These are phyloP conservation scores for Trametes elegans DNA, from an alignment of 768 basidiomycete species.

Conservation along the genomic window DNA sequence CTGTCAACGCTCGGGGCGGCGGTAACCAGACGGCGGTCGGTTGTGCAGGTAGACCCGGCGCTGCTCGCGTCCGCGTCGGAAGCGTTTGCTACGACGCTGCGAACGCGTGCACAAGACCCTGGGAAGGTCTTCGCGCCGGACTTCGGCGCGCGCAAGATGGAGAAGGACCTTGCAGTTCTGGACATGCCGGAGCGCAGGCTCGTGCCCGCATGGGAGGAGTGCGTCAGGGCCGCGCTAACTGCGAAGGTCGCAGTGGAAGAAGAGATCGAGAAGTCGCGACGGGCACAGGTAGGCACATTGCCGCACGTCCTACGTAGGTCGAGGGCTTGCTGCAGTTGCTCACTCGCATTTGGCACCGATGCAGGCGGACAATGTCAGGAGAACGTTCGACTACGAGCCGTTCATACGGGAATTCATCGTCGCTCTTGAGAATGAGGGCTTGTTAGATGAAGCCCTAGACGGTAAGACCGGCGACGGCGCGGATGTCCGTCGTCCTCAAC, in stretches of 20 bases:
- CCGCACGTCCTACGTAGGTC: neutral
- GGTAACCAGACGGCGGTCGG: neutral
- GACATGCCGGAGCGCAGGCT: constrained; percentile 40
- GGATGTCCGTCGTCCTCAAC: neutral
- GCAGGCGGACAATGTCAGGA: constrained; percentile 54
- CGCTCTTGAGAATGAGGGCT: constrained; percentile 43
- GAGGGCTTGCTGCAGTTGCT: neutral
- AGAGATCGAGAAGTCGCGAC: constrained; percentile 43
- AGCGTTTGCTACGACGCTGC: constrained; percentile 33
- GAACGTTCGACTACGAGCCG: constrained; percentile 64
- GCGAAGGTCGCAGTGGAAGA: constrained; percentile 46
- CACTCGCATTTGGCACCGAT: neutral
- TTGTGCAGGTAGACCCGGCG: constrained; percentile 40
- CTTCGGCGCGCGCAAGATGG: constrained; percentile 46
- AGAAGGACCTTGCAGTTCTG: constrained; percentile 42
- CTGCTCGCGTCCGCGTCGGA: constrained; percentile 31
- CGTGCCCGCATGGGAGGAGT: constrained; percentile 44
- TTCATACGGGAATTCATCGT: constrained; percentile 50
- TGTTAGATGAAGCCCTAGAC: constrained; percentile 44
- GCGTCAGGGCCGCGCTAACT: constrained; percentile 39
- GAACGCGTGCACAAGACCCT: constrained; percentile 19
- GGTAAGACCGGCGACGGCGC: neutral
- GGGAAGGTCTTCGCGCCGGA: constrained; percentile 38
- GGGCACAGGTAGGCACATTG: constrained; percentile 42
- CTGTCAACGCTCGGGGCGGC: neutral